Evolutionary conservation across 768 basidiomycete genomes (phyloP).

Genomic region (Termitomyces titanicus): DNA sequence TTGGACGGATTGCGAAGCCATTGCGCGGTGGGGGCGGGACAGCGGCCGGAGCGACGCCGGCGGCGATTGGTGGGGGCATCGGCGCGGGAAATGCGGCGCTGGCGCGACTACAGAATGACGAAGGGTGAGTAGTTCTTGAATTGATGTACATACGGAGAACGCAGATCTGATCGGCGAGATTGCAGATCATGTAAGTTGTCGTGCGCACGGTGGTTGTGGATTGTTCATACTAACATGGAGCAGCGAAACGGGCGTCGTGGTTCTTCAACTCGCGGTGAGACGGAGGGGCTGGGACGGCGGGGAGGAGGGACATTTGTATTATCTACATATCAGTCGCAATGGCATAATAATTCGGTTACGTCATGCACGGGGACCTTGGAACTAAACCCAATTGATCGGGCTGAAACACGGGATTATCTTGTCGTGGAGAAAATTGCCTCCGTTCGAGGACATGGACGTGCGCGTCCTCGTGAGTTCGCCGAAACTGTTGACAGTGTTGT

Average conservation of each 20-base stretch:
- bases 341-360: conserved; percentile 17
- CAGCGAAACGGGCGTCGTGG: conserved; percentile 91
- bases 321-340: conserved; percentile 17
- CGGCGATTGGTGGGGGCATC: conserved; percentile 38
- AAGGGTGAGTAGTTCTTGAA: conserved; percentile 40
- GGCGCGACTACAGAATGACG: conserved; percentile 76
- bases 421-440: conserved; percentile 25
- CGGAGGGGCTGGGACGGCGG: neutral
- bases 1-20: conserved; percentile 96
- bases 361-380: conserved; percentile 32
- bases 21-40: conserved; percentile 88
- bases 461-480: conserved; percentile 1
- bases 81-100: conserved; percentile 57
- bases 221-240: conserved; percentile 14
- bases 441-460: conserved; percentile 14
- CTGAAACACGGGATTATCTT: conserved; percentile 35
- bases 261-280: conserved; percentile 82
- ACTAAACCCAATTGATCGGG: conserved; percentile 32
- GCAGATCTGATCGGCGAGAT: conserved; percentile 10
- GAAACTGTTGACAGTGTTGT: neutral
- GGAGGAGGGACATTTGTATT: conserved; percentile 7
- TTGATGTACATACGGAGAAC: conserved; percentile 10
- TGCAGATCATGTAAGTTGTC: conserved; percentile 37
- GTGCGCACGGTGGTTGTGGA: conserved; percentile 13
- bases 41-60: conserved; percentile 36